Evolutionary conservation across 129 eudicot genomes (phyloP).

Genomic region (Saussurea involucrata): DNA sequence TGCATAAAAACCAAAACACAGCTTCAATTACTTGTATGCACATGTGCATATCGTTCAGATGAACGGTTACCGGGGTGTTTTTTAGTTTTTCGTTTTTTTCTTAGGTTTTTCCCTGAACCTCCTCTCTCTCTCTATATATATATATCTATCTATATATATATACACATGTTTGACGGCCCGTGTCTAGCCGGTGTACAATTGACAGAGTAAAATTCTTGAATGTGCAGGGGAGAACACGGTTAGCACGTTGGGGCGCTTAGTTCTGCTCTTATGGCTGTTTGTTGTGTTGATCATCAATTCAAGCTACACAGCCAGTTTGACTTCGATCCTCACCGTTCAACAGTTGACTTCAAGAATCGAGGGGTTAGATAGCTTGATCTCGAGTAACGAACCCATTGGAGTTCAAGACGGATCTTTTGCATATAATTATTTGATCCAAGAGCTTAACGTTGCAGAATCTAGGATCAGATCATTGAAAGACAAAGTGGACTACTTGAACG

Average conservation of each 20-base stretch:
- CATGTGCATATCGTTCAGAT: not conserved
- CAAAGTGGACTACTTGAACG: constrained; percentile 43
- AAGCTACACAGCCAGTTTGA: constrained; percentile 95
- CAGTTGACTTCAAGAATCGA: constrained; percentile 57
- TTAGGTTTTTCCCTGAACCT: not conserved
- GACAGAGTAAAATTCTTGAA: not conserved
- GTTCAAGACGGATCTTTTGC: constrained; percentile 89
- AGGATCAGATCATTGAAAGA: constrained; percentile 55
- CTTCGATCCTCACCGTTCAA: constrained; percentile 83
- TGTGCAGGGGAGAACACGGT: constrained; percentile 79
- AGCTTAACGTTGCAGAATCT: constrained; percentile 57
- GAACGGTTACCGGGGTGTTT: not conserved
- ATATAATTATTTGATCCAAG: constrained; percentile 54
- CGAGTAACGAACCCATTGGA: constrained; percentile 70
- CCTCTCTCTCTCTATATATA: no score
- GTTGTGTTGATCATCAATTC: constrained; percentile 81
- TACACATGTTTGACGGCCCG: not conserved
- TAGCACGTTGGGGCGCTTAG: constrained; percentile 77
- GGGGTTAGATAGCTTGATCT: constrained; percentile 68
- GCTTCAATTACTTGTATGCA: not conserved
- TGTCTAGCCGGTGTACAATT: not conserved
- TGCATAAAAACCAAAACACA: no score
- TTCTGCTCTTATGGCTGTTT: constrained; percentile 77
- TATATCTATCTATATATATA: no score
- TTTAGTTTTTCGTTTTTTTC: not conserved